These are phyloP conservation scores for Botrytis deweyae DNA, from an alignment of 2,329 filamentous ascomycete genomes.

Conservation along the genomic window DNA sequence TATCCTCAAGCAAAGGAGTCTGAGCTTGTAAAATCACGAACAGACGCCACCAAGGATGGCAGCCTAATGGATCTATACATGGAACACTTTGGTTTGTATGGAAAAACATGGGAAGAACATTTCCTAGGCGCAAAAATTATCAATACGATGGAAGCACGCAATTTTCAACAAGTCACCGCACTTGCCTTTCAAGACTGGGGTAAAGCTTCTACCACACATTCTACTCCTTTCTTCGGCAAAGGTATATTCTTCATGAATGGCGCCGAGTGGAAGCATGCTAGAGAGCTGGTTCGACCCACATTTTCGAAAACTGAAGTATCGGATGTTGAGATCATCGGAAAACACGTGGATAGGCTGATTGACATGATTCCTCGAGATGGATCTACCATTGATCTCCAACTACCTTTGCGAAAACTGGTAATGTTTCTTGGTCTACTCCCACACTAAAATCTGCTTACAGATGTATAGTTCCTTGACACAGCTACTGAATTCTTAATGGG, in stretches of 20 bases:
- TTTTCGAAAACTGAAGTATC: slow-evolving; percentile 15
- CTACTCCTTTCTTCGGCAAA: slow-evolving; percentile 9
- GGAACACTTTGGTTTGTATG: neutral
- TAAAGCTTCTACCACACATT: slow-evolving; percentile 9
- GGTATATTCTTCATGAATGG: slow-evolving; percentile 17
- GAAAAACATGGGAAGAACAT: slow-evolving; percentile 13
- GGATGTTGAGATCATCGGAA: slow-evolving; percentile 14
- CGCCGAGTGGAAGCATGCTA: slow-evolving; percentile 10
- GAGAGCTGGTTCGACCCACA: slow-evolving; percentile 10
- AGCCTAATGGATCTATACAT: slow-evolving; percentile 14
- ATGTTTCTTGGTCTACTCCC: neutral
- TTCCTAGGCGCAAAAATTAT: neutral
- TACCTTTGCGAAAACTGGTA: slow-evolving; percentile 8
- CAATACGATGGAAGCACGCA: slow-evolving; percentile 15
- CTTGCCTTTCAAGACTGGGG: slow-evolving; percentile 3
- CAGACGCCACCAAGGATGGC: neutral
- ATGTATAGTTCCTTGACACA: slow-evolving; percentile 10
- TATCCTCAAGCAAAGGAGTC: neutral
- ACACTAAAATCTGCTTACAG: neutral
- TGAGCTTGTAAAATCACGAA: slow-evolving; percentile 6
- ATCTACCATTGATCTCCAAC: slow-evolving; percentile 18
- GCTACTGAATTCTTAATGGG: slow-evolving; percentile 16
- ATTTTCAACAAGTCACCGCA: slow-evolving; percentile 13
- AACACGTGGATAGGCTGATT: slow-evolving; percentile 8
- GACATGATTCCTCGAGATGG: slow-evolving; percentile 15